Conservation (phyloP, 2,329 filamentous ascomycete species). For the Neofusicoccum laricinum region DNA sequence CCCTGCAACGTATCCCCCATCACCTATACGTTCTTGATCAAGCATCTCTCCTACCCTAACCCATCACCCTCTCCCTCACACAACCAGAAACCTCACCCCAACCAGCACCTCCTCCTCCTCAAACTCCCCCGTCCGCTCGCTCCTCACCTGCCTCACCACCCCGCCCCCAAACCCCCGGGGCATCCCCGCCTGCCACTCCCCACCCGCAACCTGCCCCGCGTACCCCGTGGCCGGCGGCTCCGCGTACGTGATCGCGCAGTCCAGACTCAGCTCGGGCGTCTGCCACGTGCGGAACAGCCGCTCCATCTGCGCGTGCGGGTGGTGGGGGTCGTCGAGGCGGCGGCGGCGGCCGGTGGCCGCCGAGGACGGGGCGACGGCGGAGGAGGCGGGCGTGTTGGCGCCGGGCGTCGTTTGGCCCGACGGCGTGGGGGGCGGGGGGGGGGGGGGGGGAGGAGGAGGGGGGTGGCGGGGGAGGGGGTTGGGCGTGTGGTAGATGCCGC, state of each 20-base stretch:
- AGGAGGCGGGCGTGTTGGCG: not conserved
- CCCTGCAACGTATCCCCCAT: not conserved
- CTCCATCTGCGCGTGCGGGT: not conserved
- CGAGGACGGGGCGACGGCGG: not conserved
- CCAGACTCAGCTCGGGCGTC: slow-evolving; percentile 29
- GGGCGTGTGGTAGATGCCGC: slow-evolving; percentile 12
- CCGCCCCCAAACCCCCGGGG: slow-evolving; percentile 20
- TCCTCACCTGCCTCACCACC: slow-evolving; percentile 37
- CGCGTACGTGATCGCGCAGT: slow-evolving; percentile 37
- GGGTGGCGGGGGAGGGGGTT: not conserved
- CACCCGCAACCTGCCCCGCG: slow-evolving; percentile 14
- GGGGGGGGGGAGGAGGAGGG: not conserved
- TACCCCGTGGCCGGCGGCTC: slow-evolving; percentile 16
- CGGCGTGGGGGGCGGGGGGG: not conserved
- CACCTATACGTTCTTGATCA: not conserved
- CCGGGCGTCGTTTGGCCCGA: not conserved
- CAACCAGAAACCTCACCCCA: slow-evolving; percentile 42
- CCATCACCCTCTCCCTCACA: not conserved
- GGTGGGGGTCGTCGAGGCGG: slow-evolving; percentile 19
- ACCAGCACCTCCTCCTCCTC: slow-evolving; percentile 40
- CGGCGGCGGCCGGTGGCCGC: not conserved
- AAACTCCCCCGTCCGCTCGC: slow-evolving; percentile 40
- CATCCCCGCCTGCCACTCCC: slow-evolving; percentile 15
- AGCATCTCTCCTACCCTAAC: not conserved
- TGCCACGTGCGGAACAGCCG: slow-evolving; percentile 5